Conservation (phyloP, 768 basidiomycete genomes). For the Boletus rufocinnamomeus region DNA sequence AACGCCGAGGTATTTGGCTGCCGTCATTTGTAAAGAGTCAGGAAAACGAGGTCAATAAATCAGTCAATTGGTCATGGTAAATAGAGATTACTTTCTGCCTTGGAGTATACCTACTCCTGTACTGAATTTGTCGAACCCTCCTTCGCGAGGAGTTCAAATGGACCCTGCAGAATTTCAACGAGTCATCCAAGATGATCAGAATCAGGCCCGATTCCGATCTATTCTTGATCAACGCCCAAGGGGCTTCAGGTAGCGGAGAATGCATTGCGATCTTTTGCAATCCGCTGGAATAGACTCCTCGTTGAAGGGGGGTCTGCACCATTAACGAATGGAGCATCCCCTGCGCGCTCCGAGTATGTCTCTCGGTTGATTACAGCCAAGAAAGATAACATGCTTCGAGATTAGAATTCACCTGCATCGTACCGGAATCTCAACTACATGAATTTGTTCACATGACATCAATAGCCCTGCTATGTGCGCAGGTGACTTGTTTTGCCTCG, state of each 20-base stretch:
- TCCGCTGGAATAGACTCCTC: background rate
- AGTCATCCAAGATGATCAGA: background rate
- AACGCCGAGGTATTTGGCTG: too few species aligned
- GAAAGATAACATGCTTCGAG: background rate
- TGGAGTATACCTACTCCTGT: background rate
- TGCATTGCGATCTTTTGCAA: background rate
- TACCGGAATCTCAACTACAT: background rate
- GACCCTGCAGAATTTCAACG: background rate
- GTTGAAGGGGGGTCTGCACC: background rate
- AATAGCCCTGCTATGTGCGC: background rate
- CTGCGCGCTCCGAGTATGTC: background rate
- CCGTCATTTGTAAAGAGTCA: background rate
- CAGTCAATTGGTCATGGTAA: background rate
- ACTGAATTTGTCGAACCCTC: background rate
- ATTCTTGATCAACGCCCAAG: background rate
- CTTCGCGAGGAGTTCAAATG: background rate
- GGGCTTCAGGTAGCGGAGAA: background rate
- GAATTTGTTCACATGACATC: background rate
- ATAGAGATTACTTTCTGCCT: background rate
- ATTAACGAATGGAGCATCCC: background rate
- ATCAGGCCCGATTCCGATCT: background rate
- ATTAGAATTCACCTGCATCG: background rate
- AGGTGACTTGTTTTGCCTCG: background rate
- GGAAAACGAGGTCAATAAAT: background rate
- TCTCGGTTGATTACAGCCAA: background rate